Evolutionary conservation across 495 filamentous ascomycete species (phyloP).

Genomic region (Penicillium riverlandense): DNA sequence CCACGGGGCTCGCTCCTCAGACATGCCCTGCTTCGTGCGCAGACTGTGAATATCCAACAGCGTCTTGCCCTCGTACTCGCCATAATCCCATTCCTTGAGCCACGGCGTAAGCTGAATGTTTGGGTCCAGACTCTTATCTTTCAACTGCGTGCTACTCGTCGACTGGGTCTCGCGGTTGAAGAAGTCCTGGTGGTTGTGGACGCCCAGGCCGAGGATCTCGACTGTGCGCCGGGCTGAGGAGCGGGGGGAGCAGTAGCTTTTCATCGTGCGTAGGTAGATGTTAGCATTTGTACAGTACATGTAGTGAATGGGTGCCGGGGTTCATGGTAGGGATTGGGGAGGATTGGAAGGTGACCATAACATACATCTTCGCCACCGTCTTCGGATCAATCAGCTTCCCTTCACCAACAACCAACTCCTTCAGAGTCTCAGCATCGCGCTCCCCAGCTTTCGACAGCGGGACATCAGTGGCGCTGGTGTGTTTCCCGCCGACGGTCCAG

Average conservation of each 20-base stretch:
- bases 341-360: background rate
- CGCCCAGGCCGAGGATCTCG: conserved; percentile 6
- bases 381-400: conserved; percentile 2
- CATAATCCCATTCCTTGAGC: conserved; percentile 10
- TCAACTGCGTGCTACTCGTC: background rate
- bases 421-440: background rate
- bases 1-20: conserved; percentile 7
- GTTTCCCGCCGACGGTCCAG: conserved; percentile 15
- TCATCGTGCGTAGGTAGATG: background rate
- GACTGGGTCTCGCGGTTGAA: background rate
- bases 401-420: background rate
- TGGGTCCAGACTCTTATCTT: background rate
- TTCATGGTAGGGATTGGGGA: background rate
- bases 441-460: conserved; percentile 1
- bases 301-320: background rate
- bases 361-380: background rate
- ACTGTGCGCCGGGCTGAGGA: conserved; percentile 4
- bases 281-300: background rate
- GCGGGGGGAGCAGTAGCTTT: conserved; percentile 7
- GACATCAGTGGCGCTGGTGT: conserved; percentile 4
- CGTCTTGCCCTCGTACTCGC: conserved; percentile 10
- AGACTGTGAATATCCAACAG: background rate
- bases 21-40: background rate
- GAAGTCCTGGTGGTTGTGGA: conserved; percentile 4
- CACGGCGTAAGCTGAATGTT: conserved; percentile 5